Percentiles rank a stretch among this genome's conserved stretches.
These are phyloP conservation scores for Penicillium roqueforti DNA, from an alignment of 495 filamentous ascomycete species.

Conservation along the genomic window DNA sequence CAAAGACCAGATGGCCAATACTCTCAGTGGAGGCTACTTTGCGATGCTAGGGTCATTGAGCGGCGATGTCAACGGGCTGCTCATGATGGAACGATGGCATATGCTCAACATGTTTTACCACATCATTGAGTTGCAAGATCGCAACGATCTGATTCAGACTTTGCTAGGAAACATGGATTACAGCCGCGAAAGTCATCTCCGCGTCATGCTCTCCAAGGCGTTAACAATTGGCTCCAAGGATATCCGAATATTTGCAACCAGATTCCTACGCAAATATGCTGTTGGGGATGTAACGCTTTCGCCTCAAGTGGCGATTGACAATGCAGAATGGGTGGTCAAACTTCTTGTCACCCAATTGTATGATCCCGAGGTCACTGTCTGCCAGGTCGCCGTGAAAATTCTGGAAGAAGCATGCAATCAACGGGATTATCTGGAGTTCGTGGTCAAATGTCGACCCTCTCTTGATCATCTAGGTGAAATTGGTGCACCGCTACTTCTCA, in stretches of 20 bases:
- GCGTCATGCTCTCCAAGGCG: constrained; percentile 88
- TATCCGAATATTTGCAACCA: constrained; percentile 82
- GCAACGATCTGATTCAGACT: constrained; percentile 83
- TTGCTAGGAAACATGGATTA: constrained; percentile 91
- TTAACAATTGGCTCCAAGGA: constrained; percentile 88
- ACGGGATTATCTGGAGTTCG: constrained; percentile 83
- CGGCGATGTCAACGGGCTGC: constrained; percentile 71
- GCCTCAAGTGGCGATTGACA: constrained; percentile 33
- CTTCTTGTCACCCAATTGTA: constrained; percentile 95
- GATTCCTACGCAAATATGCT: constrained; percentile 78
- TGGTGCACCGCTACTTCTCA: constrained; percentile 84
- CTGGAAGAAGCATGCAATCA: constrained; percentile 95
- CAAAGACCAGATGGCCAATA: constrained; percentile 72
- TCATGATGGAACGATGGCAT: constrained; percentile 92
- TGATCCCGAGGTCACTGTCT: constrained; percentile 94
- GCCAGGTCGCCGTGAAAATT: constrained; percentile 92
- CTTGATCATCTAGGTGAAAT: constrained; percentile 96
- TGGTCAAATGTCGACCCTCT: constrained; percentile 93
- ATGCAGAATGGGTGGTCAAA: constrained; percentile 90
- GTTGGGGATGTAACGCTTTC: constrained; percentile 35
- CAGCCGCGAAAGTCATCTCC: constrained; percentile 77
- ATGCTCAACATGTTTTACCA: constrained; percentile 99
- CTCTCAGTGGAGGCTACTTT: constrained; percentile 88
- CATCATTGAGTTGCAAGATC: constrained; percentile 83
- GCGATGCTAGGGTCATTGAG: constrained; percentile 83